Percentiles rank a stretch among this genome's conserved stretches.
Evolutionary conservation across 2,329 filamentous ascomycete genomes (phyloP).

Genomic region (Ophiocordyceps australis): DNA sequence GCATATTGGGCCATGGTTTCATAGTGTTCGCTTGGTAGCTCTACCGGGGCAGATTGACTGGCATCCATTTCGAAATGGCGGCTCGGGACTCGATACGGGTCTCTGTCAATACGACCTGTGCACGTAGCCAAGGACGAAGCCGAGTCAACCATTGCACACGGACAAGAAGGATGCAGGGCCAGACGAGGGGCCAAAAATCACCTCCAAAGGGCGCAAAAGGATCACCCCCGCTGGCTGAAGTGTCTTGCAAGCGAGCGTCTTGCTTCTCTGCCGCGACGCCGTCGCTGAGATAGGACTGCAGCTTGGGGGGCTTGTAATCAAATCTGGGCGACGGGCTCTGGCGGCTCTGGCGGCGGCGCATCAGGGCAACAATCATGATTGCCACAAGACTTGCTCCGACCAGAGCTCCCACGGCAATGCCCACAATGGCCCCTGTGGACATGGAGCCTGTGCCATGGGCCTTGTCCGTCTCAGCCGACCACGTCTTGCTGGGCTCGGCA

Average conservation of each 20-base stretch:
- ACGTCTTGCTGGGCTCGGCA: background rate
- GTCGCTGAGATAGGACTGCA: constrained; percentile 3
- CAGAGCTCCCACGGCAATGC: constrained; percentile 12
- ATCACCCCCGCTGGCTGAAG: constrained; percentile 11
- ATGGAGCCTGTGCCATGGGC: constrained; percentile 2
- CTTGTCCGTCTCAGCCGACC: background rate
- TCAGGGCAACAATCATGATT: constrained; percentile 6
- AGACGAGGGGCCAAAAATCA: constrained; percentile 7
- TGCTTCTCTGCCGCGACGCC: constrained; percentile 10
- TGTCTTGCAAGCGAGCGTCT: no score
- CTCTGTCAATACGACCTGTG: constrained; percentile 12
- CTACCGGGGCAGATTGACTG: constrained; percentile 11
- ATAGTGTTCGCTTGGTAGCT: constrained; percentile 12
- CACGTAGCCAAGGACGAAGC: no score
- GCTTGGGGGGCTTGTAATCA: constrained; percentile 1
- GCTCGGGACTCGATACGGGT: constrained; percentile 8
- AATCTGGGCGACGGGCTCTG: no score
- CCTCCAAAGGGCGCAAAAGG: constrained; percentile 27
- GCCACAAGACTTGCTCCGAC: constrained; percentile 9
- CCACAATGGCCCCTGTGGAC: constrained; percentile 14
- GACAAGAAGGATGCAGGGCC: background rate
- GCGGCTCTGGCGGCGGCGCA: constrained; percentile 6
- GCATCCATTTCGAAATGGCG: constrained; percentile 20
- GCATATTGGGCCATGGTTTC: constrained; percentile 1
- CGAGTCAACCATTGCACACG: no score